phyloP scores from a whole-genome alignment of 768 basidiomycete genomes.

The Psilocybe tampanensis region DNA sequence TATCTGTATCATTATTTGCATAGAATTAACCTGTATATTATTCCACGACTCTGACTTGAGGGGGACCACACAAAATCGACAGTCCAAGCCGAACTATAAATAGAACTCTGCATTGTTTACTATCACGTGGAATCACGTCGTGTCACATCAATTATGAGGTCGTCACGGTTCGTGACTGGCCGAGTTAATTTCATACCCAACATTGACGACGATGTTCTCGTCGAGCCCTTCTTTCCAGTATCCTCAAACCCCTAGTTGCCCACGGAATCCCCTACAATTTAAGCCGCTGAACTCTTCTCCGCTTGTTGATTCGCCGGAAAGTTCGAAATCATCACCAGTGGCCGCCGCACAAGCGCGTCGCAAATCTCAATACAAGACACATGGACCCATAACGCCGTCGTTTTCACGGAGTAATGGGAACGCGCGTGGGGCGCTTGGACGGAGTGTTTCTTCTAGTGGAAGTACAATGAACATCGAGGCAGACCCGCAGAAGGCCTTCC shows the following conservation, averaged over 20 bases:
- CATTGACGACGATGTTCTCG: slow-evolving; percentile 13
- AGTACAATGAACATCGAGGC: slow-evolving; percentile 2
- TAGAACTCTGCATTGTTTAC: neutral
- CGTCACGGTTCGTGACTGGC: neutral
- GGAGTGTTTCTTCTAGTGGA: slow-evolving; percentile 3
- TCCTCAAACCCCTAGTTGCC: slow-evolving; percentile 38
- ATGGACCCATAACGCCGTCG: slow-evolving; percentile 25
- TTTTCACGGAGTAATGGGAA: slow-evolving; percentile 7
- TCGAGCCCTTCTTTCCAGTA: slow-evolving; percentile 24
- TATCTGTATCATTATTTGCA: too few relatives aligned
- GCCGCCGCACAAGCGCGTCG: slow-evolving; percentile 49
- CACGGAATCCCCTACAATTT: slow-evolving; percentile 30
- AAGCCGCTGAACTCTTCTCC: slow-evolving; percentile 54
- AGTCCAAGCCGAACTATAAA: neutral
- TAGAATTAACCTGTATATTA: too few relatives aligned
- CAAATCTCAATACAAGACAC: slow-evolving; percentile 56
- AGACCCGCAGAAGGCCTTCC: slow-evolving; percentile 53
- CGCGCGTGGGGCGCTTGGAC: slow-evolving; percentile 1
- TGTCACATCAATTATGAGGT: neutral
- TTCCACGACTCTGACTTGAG: too few relatives aligned
- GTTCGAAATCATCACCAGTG: slow-evolving; percentile 47
- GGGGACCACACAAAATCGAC: too few relatives aligned
- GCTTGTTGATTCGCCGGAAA: slow-evolving; percentile 41
- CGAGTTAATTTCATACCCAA: neutral
- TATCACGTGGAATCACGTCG: slow-evolving; percentile 1